Percentiles rank a stretch among this genome's conserved stretches.
Conservation (phyloP, 1,284 basidiomycete species). For the Boletus sp. region DNA sequence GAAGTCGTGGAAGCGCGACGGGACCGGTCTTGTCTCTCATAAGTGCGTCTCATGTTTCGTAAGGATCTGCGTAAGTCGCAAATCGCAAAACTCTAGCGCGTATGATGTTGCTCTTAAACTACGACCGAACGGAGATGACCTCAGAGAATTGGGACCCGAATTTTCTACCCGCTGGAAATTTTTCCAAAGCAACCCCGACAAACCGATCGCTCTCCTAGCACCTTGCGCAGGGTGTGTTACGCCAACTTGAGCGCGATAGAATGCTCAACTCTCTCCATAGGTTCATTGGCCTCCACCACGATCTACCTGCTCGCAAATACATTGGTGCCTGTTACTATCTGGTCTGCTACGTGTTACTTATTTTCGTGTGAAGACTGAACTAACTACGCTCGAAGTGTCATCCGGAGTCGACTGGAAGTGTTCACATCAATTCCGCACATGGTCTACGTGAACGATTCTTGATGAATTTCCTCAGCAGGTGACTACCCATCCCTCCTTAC, state of each 20-base stretch:
- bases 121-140: slow-evolving; percentile 42
- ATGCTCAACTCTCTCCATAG: slow-evolving; percentile 5
- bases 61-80: too few relatives aligned
- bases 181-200: slow-evolving; percentile 45
- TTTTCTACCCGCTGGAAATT: slow-evolving; percentile 44
- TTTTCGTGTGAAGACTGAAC: background rate
- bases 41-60: slow-evolving; percentile 26
- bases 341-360: slow-evolving; percentile 11
- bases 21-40: slow-evolving; percentile 45
- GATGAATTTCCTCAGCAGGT: slow-evolving; percentile 30
- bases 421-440: slow-evolving; percentile 41
- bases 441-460: slow-evolving; percentile 39
- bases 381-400: slow-evolving; percentile 30
- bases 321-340: slow-evolving; percentile 15
- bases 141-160: slow-evolving; percentile 41
- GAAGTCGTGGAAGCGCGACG: slow-evolving; percentile 40
- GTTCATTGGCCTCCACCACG: slow-evolving; percentile 9
- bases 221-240: slow-evolving; percentile 30
- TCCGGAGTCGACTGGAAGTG: slow-evolving; percentile 39
- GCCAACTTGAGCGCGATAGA: background rate
- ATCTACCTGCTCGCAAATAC: slow-evolving; percentile 16
- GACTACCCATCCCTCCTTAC: too few relatives aligned
- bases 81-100: slow-evolving; percentile 34
- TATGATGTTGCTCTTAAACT: slow-evolving; percentile 47
- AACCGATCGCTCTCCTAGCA: slow-evolving; percentile 41